Percentiles rank a stretch among this genome's conserved stretches.
Conservation (phyloP, 306 rosid genomes). For the Geum urbanum region DNA sequence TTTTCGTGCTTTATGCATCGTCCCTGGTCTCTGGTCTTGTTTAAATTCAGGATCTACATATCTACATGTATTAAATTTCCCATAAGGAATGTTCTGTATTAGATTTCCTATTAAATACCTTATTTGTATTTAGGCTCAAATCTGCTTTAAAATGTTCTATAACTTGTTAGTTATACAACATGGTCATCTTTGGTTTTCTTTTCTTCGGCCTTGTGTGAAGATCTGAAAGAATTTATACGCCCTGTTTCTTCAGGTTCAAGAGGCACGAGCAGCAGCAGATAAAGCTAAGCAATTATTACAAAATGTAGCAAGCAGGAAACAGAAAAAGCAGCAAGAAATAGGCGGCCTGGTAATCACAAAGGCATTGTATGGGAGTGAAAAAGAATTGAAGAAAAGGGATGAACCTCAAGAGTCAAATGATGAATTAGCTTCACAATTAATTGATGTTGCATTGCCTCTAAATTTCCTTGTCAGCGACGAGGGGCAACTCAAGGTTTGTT, state of each 20-base stretch:
- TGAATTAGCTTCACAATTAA: slow-evolving; percentile 50
- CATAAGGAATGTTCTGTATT: neutral
- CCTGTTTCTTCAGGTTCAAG: slow-evolving; percentile 49
- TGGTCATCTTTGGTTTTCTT: neutral
- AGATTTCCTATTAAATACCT: too few relatives aligned
- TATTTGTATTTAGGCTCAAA: too few relatives aligned
- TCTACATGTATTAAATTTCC: neutral
- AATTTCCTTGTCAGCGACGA: slow-evolving; percentile 84
- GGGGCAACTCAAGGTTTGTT: slow-evolving; percentile 77
- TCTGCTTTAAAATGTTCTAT: neutral
- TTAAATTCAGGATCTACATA: neutral
- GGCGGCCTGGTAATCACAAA: slow-evolving; percentile 67
- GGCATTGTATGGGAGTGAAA: slow-evolving; percentile 66
- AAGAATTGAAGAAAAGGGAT: slow-evolving; percentile 41
- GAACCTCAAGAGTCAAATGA: slow-evolving; percentile 43
- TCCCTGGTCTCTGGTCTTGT: neutral
- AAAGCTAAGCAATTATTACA: slow-evolving; percentile 81
- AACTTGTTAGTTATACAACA: neutral
- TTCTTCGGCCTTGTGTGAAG: neutral
- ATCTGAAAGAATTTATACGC: slow-evolving; percentile 1
- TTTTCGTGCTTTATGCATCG: slow-evolving; percentile 1
- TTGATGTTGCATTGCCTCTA: slow-evolving; percentile 80
- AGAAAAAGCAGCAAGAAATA: slow-evolving; percentile 62
- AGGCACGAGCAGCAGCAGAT: slow-evolving; percentile 78
- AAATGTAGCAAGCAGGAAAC: slow-evolving; percentile 85